phyloP scores from a whole-genome alignment of 2,329 filamentous ascomycete species.

The Phaeosphaeria sp. region DNA sequence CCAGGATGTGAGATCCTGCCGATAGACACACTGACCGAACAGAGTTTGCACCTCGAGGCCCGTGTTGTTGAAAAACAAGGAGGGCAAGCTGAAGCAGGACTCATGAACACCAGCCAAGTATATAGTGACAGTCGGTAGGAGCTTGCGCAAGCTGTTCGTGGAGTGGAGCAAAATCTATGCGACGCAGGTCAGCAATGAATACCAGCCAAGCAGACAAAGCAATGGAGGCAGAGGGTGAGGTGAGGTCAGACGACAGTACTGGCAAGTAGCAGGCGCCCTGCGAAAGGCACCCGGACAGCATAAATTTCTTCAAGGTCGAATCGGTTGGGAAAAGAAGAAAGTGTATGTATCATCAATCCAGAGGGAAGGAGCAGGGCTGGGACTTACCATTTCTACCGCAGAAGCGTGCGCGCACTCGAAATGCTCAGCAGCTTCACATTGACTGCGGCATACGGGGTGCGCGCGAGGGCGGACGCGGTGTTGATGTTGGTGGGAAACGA shows the following conservation, averaged over 20 bases:
- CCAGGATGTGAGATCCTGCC: too few relatives aligned
- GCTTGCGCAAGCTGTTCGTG: not conserved
- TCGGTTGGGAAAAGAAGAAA: conserved; percentile 89
- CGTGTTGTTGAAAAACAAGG: too few relatives aligned
- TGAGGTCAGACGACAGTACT: conserved; percentile 81
- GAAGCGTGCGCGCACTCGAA: not conserved
- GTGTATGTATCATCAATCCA: conserved; percentile 76
- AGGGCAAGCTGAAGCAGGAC: not conserved
- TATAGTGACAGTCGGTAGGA: not conserved
- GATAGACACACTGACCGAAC: too few relatives aligned
- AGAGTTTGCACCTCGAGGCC: too few relatives aligned
- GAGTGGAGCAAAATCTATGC: conserved; percentile 3
- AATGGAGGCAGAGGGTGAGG: conserved; percentile 1
- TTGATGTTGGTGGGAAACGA: conserved; percentile 10
- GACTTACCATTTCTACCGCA: conserved; percentile 22
- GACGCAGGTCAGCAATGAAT: conserved; percentile 17
- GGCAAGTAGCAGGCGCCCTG: conserved; percentile 84
- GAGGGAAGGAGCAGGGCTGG: conserved; percentile 13
- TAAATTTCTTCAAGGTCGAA: conserved; percentile 83
- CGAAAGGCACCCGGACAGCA: conserved; percentile 68
- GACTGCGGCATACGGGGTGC: not conserved
- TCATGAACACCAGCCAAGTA: not conserved
- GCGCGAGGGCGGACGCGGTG: conserved; percentile 5
- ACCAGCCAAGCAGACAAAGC: conserved; percentile 1
- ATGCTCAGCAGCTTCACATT: not conserved